These are phyloP conservation scores for Plasmopara halstedii DNA, from an alignment of 352 stramenopile species.

Conservation along the genomic window DNA sequence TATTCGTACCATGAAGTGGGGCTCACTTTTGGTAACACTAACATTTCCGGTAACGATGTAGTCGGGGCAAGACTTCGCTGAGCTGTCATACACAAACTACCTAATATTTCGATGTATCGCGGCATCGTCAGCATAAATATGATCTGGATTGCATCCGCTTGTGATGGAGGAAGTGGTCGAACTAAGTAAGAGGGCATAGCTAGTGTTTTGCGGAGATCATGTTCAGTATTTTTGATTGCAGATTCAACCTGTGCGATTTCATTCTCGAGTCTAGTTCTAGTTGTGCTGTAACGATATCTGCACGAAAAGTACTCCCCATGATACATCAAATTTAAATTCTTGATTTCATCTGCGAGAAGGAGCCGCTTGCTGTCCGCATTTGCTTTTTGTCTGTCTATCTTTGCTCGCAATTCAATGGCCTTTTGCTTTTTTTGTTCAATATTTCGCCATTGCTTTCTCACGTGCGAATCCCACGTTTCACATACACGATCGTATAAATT, in stretches of 20 bases:
- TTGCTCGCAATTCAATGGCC: not conserved
- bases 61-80: not conserved
- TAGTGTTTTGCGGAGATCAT: not conserved
- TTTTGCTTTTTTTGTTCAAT: not conserved
- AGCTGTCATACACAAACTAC: constrained; percentile 1
- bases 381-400: not conserved
- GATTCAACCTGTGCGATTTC: not conserved
- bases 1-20: not conserved
- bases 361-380: not conserved
- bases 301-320: not conserved
- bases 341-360: not conserved
- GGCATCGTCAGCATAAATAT: constrained; percentile 5
- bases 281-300: not conserved
- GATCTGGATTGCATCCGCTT: not conserved
- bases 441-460: not conserved
- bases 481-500: constrained; percentile 4
- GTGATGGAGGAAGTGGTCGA: constrained; percentile 1
- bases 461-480: constrained; percentile 11
- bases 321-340: no score
- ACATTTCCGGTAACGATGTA: not conserved
- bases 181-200: not conserved
- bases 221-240: not conserved
- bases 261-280: not conserved
- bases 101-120: constrained; percentile 1
- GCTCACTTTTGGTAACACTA: not conserved